Conservation (phyloP, 2,329 filamentous ascomycete species). For the Lasiodiplodia theobromae region DNA sequence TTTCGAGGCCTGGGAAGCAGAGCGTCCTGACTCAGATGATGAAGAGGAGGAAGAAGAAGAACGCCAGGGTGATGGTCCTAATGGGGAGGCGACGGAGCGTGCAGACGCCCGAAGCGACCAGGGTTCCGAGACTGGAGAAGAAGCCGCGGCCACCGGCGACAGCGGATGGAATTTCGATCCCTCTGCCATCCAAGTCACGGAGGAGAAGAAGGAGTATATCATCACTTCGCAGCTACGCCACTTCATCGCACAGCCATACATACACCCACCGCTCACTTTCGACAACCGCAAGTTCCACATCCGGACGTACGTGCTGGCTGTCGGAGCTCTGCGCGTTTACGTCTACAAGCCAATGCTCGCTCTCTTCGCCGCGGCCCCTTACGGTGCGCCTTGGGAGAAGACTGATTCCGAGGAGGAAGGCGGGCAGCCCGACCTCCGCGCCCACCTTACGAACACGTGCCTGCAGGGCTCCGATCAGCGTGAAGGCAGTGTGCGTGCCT, state of each 20-base stretch:
- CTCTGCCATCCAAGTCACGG: slow-evolving; percentile 30
- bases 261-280: slow-evolving; percentile 82
- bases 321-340: slow-evolving; percentile 79
- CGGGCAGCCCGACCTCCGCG: slow-evolving; percentile 62
- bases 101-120: slow-evolving; percentile 50
- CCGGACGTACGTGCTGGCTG: slow-evolving; percentile 84
- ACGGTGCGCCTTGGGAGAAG: slow-evolving; percentile 66
- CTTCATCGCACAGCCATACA: slow-evolving; percentile 95
- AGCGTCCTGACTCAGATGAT: slow-evolving; percentile 66
- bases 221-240: slow-evolving; percentile 91
- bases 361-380: slow-evolving; percentile 81
- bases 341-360: slow-evolving; percentile 93
- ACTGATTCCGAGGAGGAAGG: slow-evolving; percentile 41
- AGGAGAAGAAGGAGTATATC: slow-evolving; percentile 60
- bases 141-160: slow-evolving; percentile 14
- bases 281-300: slow-evolving; percentile 90
- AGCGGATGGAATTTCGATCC: background rate
- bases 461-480: slow-evolving; percentile 69
- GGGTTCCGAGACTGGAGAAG: slow-evolving; percentile 37
- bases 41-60: slow-evolving; percentile 46
- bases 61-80: slow-evolving; percentile 30
- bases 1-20: slow-evolving; percentile 89
- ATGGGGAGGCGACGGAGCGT: slow-evolving; percentile 32
- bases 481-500: slow-evolving; percentile 73
- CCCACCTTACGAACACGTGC: slow-evolving; percentile 95